Evolutionary conservation across 2,329 filamentous ascomycete species (phyloP).

Genomic region (Geoglossum cookeanum): DNA sequence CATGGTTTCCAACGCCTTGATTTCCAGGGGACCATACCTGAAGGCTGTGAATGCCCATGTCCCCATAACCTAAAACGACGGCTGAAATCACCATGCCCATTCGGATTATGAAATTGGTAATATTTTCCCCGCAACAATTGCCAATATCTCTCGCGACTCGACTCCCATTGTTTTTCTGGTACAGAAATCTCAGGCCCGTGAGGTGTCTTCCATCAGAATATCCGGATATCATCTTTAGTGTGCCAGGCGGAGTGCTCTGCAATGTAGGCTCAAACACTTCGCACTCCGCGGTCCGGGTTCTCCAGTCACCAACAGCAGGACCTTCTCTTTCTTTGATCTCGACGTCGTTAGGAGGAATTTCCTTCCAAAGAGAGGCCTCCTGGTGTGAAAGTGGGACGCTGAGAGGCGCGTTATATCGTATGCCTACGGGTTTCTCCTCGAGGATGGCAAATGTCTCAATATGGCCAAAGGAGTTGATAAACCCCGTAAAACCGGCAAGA

Average conservation of each 20-base stretch:
- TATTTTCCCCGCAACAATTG: constrained; percentile 3
- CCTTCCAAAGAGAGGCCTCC: constrained; percentile 11
- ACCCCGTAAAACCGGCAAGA: constrained; percentile 12
- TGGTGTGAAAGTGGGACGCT: constrained; percentile 10
- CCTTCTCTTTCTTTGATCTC: constrained; percentile 10
- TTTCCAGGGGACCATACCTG: constrained; percentile 5
- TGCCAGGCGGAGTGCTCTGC: background rate
- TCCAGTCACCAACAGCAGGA: constrained; percentile 10
- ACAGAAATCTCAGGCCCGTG: constrained; percentile 10
- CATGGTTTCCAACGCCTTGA: background rate
- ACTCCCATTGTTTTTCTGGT: constrained; percentile 4
- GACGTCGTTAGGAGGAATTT: constrained; percentile 7
- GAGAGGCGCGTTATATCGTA: constrained; percentile 4
- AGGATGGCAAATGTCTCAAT: constrained; percentile 12
- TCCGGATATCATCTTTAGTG: constrained; percentile 8
- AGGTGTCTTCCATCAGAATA: constrained; percentile 10
- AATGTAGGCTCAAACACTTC: constrained; percentile 10
- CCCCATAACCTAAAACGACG: constrained; percentile 11
- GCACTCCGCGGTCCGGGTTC: constrained; percentile 10
- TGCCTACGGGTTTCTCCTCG: constrained; percentile 8
- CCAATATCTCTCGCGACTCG: constrained; percentile 1
- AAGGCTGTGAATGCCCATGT: constrained; percentile 10
- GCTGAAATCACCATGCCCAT: constrained; percentile 7
- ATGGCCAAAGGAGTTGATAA: constrained; percentile 11
- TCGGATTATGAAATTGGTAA: constrained; percentile 5